Percentiles rank a stretch among this genome's conserved stretches.
Evolutionary conservation across 176 grass and related monocot genomes (phyloP).

Genomic region (Calamus simplicifolius): DNA sequence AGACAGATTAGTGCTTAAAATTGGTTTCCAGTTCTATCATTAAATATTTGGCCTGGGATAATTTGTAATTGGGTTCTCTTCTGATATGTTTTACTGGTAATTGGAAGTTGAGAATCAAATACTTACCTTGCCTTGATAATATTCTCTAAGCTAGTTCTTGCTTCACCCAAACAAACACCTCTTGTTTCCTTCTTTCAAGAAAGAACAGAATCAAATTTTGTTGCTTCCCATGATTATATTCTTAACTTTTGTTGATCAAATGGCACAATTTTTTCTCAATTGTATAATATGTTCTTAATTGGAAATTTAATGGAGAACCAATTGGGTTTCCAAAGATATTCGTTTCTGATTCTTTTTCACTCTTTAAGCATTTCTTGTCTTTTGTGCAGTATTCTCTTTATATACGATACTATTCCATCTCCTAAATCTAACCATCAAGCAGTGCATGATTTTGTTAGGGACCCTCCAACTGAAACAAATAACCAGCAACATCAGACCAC

Average conservation of each 20-base stretch:
- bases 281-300: too few relatives aligned
- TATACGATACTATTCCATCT: conserved; percentile 7
- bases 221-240: background rate
- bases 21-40: too few relatives aligned
- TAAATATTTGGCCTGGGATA: too few relatives aligned
- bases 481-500: background rate
- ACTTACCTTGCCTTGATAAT: background rate
- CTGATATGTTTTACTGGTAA: conserved; percentile 1
- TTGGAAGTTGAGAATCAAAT: conserved; percentile 29
- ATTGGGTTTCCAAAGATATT: background rate
- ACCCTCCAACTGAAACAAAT: conserved; percentile 24
- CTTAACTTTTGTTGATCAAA: too few relatives aligned
- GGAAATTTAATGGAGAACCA: too few relatives aligned
- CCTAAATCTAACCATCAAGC: conserved; percentile 40
- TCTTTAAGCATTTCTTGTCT: conserved; percentile 5
- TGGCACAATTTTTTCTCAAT: too few relatives aligned
- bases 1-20: too few relatives aligned
- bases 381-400: conserved; percentile 1
- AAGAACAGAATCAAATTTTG: conserved; percentile 34
- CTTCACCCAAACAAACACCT: conserved; percentile 26
- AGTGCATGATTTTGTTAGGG: conserved; percentile 56
- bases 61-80: too few relatives aligned
- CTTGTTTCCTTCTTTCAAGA: conserved; percentile 29
- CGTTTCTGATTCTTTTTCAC: conserved; percentile 1
- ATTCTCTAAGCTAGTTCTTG: conserved; percentile 13